Conservation (phyloP, 179 eudicot genomes). For the Vitellaria paradoxa region DNA sequence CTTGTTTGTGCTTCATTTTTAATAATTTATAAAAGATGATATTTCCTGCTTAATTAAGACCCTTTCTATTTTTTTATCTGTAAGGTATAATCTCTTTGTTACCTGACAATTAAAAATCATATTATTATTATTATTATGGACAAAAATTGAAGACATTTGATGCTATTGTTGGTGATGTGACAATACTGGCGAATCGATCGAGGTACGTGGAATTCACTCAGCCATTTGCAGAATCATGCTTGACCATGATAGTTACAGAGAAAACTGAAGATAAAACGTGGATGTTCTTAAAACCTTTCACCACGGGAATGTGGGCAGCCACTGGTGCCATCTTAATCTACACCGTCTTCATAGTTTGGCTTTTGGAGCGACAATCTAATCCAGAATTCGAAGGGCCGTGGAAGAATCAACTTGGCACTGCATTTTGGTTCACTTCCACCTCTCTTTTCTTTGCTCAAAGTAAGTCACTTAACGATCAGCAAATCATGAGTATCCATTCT, state of each 20-base stretch:
- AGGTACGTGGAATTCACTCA: slow-evolving; percentile 39
- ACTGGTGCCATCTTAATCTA: slow-evolving; percentile 3
- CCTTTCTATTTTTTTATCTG: too few species aligned
- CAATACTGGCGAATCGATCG: slow-evolving; percentile 37
- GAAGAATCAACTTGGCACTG: too few species aligned
- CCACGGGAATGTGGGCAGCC: slow-evolving; percentile 30
- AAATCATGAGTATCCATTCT: too few species aligned
- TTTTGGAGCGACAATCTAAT: background rate
- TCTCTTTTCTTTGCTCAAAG: too few species aligned
- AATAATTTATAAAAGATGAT: too few species aligned
- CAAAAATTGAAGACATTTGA: slow-evolving; percentile 33
- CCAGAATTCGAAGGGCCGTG: too few species aligned
- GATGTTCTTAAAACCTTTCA: slow-evolving; percentile 30
- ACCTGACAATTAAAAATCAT: too few species aligned
- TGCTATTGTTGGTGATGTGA: slow-evolving; percentile 44
- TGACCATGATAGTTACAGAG: slow-evolving; percentile 40
- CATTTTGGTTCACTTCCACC: too few species aligned
- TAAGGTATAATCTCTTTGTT: too few species aligned
- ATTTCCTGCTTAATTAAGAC: too few species aligned
- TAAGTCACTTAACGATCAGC: too few species aligned
- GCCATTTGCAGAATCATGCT: slow-evolving; percentile 42
- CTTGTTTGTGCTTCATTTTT: too few species aligned
- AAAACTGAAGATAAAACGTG: slow-evolving; percentile 20
- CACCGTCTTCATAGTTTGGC: slow-evolving; percentile 41
- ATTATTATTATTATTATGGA: background rate